Conservation (phyloP, 2,329 filamentous ascomycete genomes). For the Pseudogymnoascus sp. region DNA sequence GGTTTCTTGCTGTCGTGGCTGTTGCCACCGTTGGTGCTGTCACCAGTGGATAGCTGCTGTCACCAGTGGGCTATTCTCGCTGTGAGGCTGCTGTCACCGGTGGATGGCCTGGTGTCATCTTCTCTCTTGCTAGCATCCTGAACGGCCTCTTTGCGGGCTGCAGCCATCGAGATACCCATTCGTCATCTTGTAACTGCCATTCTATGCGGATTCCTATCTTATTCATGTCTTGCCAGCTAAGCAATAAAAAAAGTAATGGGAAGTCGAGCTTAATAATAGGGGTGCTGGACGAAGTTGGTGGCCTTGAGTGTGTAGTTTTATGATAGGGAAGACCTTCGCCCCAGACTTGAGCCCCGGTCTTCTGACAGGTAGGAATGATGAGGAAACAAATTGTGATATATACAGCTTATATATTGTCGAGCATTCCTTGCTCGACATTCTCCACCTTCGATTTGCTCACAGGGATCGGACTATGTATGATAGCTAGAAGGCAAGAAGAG, state of each 20-base stretch:
- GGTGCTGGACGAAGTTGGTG: background rate
- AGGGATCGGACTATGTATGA: background rate
- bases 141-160: background rate
- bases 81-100: background rate
- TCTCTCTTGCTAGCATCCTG: too few relatives aligned
- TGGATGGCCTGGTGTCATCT: background rate
- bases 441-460: background rate
- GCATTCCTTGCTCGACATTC: background rate
- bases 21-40: background rate
- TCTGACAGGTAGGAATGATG: background rate
- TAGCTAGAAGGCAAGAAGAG: background rate
- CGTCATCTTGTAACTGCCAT: background rate
- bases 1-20: too few relatives aligned
- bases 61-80: too few relatives aligned
- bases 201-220: background rate
- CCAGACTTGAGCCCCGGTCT: background rate
- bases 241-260: too few relatives aligned
- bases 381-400: too few relatives aligned
- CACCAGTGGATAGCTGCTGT: background rate
- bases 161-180: background rate
- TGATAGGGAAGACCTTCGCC: background rate
- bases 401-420: background rate
- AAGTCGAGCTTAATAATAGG: background rate
- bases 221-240: background rate
- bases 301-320: background rate